A percentile compares a stretch with the other conserved stretches of the same genome.
Conservation (phyloP, 2,329 filamentous ascomycete species). For the Hymenoscyphus fraxineus region DNA sequence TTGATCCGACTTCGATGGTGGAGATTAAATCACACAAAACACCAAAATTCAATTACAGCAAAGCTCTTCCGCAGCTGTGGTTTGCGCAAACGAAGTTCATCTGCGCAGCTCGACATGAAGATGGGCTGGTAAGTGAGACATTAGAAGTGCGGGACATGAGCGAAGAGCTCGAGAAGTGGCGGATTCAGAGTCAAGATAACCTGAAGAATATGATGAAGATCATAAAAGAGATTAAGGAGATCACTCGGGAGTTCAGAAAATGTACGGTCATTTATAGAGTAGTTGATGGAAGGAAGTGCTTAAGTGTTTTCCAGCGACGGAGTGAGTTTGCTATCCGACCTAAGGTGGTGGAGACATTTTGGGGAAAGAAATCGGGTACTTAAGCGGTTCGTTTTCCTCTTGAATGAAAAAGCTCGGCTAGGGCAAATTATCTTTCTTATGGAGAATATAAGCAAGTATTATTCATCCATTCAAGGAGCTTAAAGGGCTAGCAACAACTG, state of each 20-base stretch:
- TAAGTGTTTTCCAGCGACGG: slow-evolving; percentile 13
- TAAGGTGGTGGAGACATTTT: slow-evolving; percentile 9
- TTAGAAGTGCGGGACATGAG: slow-evolving; percentile 11
- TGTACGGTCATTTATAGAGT: slow-evolving; percentile 4
- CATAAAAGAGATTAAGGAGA: slow-evolving; percentile 19
- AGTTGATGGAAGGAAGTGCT: slow-evolving; percentile 18
- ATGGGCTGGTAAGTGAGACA: slow-evolving; percentile 18
- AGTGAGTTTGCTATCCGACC: slow-evolving; percentile 8
- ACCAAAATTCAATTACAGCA: neutral
- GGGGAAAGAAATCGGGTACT: neutral
- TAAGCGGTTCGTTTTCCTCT: neutral
- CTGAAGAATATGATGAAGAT: slow-evolving; percentile 18
- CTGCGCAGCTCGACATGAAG: slow-evolving; percentile 19
- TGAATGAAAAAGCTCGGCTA: too few species aligned
- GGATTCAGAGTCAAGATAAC: slow-evolving; percentile 10
- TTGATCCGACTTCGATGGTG: slow-evolving; percentile 16
- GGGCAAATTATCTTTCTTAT: too few species aligned
- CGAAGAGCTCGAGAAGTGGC: slow-evolving; percentile 14
- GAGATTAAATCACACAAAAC: slow-evolving; percentile 25
- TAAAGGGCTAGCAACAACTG: too few species aligned
- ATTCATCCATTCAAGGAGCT: too few species aligned
- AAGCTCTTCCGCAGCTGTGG: slow-evolving; percentile 27
- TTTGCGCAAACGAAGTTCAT: slow-evolving; percentile 26
- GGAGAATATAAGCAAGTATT: too few species aligned
- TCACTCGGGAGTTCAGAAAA: slow-evolving; percentile 6